Percentiles rank a stretch among this genome's conserved stretches.
Evolutionary conservation across 345 rosid genomes (phyloP).

Genomic region (Camelina neglecta): DNA sequence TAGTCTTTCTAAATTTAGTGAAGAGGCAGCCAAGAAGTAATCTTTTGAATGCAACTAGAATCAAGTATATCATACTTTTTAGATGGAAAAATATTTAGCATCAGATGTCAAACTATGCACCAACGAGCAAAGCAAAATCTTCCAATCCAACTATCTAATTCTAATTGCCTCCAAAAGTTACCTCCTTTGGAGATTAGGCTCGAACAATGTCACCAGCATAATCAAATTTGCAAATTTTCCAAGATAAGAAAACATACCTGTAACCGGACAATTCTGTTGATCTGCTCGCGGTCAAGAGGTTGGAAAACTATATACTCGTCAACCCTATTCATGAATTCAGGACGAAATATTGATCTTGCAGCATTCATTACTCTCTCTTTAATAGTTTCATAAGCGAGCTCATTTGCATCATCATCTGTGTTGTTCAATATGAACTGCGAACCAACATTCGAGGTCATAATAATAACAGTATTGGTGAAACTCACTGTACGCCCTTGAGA

Average conservation of each 20-base stretch:
- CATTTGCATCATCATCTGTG: conserved; percentile 73
- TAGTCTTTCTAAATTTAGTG: background rate
- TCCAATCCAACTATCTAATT: background rate
- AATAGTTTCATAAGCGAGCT: conserved; percentile 73
- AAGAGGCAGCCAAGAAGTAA: background rate
- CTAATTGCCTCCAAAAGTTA: background rate
- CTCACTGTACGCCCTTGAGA: conserved; percentile 96
- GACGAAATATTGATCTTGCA: conserved; percentile 95
- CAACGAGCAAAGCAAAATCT: background rate
- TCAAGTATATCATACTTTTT: background rate
- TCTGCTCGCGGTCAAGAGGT: conserved; percentile 84
- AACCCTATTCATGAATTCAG: conserved; percentile 97
- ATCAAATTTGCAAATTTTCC: background rate
- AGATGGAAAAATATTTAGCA: background rate
- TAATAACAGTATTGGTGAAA: conserved; percentile 88
- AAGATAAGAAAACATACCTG: conserved; percentile 60
- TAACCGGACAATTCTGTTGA: conserved; percentile 77
- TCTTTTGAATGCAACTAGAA: background rate
- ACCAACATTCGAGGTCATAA: conserved; percentile 97
- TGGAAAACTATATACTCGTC: conserved; percentile 99
- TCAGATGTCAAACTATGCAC: background rate
- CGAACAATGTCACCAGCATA: background rate
- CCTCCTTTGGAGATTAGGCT: background rate
- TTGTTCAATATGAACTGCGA: conserved; percentile 83
- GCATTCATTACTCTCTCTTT: conserved; percentile 90